Base-by-base conservation (phyloP, 2,329 filamentous ascomycete species). In the Claviceps pusilla region DNA sequence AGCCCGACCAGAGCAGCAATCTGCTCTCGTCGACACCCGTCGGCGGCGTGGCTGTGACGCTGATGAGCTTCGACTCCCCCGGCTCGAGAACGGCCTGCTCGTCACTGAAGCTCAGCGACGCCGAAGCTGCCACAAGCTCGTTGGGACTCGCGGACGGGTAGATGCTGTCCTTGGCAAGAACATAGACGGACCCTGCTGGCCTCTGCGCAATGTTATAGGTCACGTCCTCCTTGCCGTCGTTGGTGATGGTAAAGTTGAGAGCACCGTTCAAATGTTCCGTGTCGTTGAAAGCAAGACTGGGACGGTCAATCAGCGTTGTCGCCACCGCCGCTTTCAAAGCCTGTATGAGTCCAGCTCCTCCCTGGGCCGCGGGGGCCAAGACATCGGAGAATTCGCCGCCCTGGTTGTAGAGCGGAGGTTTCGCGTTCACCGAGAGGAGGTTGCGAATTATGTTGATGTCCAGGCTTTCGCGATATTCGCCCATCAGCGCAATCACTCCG, bases 271-370 rank as follows among this genome's bases (percentile, higher is more conserved):
- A 16, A 24, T 55, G 29, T 4, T 53, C 51, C 24, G 77, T 78
- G 63, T 83, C 79, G 62, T 82, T 82, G 67, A 82, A 80, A 7
- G 75, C 71, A 14, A 83, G 67, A 62, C 72, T 76, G 35, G 74
- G 73, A 16, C 70, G 71, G 63, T 73, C 74, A 28, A 82, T 66
- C 24, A 76, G 60, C 1, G 73, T 74, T 1, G 70, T 76, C n/a
- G 74, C 67, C 59, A 75, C 72, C 10, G 78, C 74, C 14, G 77
- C 75, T 54, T 80, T 74, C 62, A 74, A 77, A 2, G 76, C 78
- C 58, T 80, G 75, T 3, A 57, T 49, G 29, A 68, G 46, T 19
- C 63, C 3, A 67, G 68, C 73, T 41, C 79, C 79, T 59, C 80
- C 76, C 62, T 82, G 78, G 2, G 73, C 63, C 11, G 79, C 74